Evolutionary conservation across 2,329 filamentous ascomycete genomes (phyloP).

Genomic region (Cephalotrichum gorgonifer): DNA sequence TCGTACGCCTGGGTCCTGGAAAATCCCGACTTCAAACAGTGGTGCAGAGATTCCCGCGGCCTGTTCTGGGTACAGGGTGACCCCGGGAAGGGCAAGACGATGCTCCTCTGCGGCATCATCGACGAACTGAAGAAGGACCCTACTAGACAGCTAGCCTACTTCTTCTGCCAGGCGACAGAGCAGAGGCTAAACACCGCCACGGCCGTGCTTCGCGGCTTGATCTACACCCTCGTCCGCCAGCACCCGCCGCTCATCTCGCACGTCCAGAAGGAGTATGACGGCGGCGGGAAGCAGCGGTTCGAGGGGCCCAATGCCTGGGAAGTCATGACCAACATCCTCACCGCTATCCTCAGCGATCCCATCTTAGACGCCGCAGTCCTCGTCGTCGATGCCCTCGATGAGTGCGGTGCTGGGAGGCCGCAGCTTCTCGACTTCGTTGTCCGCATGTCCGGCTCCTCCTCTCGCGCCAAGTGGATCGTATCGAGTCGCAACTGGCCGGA

Average conservation of each 20-base stretch:
- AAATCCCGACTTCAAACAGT: conserved; percentile 14
- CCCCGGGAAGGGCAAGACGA: conserved; percentile 32
- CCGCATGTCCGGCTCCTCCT: conserved; percentile 8
- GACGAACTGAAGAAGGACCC: conserved; percentile 7
- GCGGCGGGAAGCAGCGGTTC: conserved; percentile 23
- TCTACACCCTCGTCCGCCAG: conserved; percentile 25
- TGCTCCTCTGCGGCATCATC: conserved; percentile 28
- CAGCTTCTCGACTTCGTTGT: conserved; percentile 25
- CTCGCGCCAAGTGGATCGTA: conserved; percentile 27
- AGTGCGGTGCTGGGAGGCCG: conserved; percentile 20
- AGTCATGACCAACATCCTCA: conserved; percentile 25
- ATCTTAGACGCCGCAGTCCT: conserved; percentile 17
- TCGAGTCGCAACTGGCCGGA: conserved; percentile 29
- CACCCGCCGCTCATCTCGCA: conserved; percentile 21
- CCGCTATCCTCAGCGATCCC: conserved; percentile 24
- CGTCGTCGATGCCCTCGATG: conserved; percentile 36
- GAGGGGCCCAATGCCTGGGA: conserved; percentile 24
- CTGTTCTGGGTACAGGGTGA: conserved; percentile 27
- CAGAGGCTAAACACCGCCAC: conserved; percentile 22
- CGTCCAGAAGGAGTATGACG: conserved; percentile 22
- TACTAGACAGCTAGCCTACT: conserved; percentile 13
- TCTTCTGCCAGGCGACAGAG: conserved; percentile 32
- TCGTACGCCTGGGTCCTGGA: conserved; percentile 22
- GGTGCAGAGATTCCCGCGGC: conserved; percentile 9
- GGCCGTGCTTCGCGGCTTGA: conserved; percentile 29